Evolutionary conservation across 2,329 filamentous ascomycete genomes (phyloP), one percentile per base, ranked within the genome.

Genomic region (Hirsutella minnesotensis): DNA sequence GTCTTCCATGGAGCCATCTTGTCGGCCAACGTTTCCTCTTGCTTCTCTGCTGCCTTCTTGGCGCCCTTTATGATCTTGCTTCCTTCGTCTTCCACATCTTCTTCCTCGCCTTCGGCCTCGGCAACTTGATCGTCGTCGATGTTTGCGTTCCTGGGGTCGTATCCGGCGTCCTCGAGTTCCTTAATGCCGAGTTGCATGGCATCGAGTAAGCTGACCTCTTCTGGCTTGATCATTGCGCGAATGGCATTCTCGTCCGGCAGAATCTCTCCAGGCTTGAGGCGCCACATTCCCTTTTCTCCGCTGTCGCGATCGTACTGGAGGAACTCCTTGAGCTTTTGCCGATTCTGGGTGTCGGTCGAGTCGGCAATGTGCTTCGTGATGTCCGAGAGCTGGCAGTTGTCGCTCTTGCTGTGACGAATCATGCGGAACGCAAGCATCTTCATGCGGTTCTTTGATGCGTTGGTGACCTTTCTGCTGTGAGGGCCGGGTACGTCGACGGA

Each of bases 321-420:
- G 60, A 98, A 96, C 54, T 98, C 92, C 56, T 95, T 92, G 65
- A 98, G 81, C 63, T 96, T 95, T 56, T 94, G 89, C 29, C 92
- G 79, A 53, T 95, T 96, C 57, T 96, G 90, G 44, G 92, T 88
- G 57, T 96, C 90, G 18, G 86, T 92, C 5, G 88, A 92, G 33
- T 92, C 90, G 8, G 87, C 86, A 47, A 96, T 86, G 59, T 98
- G 92, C 37, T 80, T 84, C 3, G 89, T 95, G 31, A 98, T 84
- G 53, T 90, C 86, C n/a, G 77, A 78, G 15, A 94, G 77, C 19
- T 81, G 81, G 20, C 88, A 75, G 37, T 79, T 73, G 46, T 80
- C 69, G 21, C 81, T 76, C 16, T 77, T 70, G 53, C 82, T 87
- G 53, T 86, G 85, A 48, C 81, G 77, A 54, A 94, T 86, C 59